Conservation (phyloP, 148 eudicot species). For the Fagopyrum tataricum region DNA sequence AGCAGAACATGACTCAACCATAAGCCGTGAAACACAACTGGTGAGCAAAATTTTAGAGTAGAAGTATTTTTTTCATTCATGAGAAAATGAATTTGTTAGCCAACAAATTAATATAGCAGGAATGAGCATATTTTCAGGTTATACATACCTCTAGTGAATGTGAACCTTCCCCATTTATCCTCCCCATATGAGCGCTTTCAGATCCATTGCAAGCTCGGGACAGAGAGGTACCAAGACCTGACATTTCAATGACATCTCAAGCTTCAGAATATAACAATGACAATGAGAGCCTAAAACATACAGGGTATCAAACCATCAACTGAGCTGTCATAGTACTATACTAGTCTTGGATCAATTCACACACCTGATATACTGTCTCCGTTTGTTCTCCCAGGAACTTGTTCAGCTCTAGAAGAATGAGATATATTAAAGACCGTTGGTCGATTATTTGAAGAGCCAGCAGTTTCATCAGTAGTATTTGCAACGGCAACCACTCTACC, state of each 20-base stretch:
- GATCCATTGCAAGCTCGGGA: constrained; percentile 9
- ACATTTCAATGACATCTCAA: neutral
- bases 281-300: neutral
- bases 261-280: neutral
- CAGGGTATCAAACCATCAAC: neutral
- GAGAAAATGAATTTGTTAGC: neutral
- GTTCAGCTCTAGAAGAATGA: constrained; percentile 9
- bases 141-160: constrained; percentile 4
- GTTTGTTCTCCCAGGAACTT: constrained; percentile 10
- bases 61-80: neutral
- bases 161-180: constrained; percentile 9
- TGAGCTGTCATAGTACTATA: neutral
- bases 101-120: neutral
- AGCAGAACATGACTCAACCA: neutral
- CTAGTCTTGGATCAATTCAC: neutral
- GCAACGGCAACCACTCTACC: constrained; percentile 8
- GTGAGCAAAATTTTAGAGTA: neutral
- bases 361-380: constrained; percentile 9
- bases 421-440: constrained; percentile 2
- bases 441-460: constrained; percentile 5
- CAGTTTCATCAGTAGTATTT: constrained; percentile 5
- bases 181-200: constrained; percentile 7
- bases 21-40: neutral
- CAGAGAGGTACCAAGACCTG: constrained; percentile 7
- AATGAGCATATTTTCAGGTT: neutral